Base-by-base conservation (phyloP, 1,284 basidiomycete species). In the Malassezia sp. region DNA sequence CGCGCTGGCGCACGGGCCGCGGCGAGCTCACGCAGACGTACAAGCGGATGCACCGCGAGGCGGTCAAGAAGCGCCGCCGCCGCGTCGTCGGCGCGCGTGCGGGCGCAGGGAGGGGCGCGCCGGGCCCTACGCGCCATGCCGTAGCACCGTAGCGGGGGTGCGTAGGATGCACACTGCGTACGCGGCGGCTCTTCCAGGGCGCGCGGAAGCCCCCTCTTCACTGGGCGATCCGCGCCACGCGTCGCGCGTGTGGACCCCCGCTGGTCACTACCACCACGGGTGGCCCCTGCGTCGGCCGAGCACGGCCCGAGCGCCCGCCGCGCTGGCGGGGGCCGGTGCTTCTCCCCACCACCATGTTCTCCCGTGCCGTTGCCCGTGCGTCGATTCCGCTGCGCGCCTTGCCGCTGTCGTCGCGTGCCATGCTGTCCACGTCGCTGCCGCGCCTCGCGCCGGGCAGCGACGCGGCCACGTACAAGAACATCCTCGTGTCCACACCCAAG, bases 401-500 rank as follows among this genome's bases (percentile, higher is more conserved):
- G 41, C 26, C 50, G 18, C 17, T 52, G 17, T 30, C 33, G 11
- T 17, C 38, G 31, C 52, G 52, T 38, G 43, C 47, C n/a, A 45
- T 43, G 39, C 53, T 59, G 20, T 59, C 59, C 20, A 64, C 61
- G 17, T 53, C 57, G 20, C 50, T 60, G 10, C 57, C 60, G 0
- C 60, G 59, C 23, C 30, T 58, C n/a, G 52, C 57, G 8, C 30
- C 53, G 2, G 26, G 38, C 1, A 26, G 42, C 12, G 15, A 58
- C 3, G 23, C 56, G 1, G 38, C 44, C 1, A 31, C 48, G 9
- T 69, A 84, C 73, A 76, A 80, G 56, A 77, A 82, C 71, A 84
- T 90, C 71, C 74, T 88, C 50, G 78, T 82, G 27, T 80, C 83
- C 5, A 75, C 76, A 43, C 84, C 85, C 6, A 77, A 80, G 47